Percentiles rank a stretch among this genome's conserved stretches.
phyloP scores from a whole-genome alignment of 139 green algal species.

The Zygnema circumcarinatum region DNA sequence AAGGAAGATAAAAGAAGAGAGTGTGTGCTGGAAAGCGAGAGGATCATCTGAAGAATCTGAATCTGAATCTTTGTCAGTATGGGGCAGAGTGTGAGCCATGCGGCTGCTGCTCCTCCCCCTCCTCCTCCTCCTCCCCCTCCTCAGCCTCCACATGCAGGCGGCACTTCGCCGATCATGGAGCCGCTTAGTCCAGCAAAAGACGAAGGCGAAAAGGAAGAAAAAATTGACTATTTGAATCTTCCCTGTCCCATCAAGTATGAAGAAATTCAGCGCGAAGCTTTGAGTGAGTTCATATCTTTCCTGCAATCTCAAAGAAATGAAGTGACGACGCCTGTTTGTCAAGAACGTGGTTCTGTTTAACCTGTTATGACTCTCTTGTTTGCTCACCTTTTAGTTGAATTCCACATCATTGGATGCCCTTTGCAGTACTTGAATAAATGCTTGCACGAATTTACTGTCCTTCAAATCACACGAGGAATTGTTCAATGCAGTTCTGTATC shows the following conservation, averaged over 20 bases:
- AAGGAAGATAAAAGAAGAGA: neutral
- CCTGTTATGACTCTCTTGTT: too few species aligned
- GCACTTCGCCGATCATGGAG: constrained; percentile 3
- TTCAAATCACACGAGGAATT: too few species aligned
- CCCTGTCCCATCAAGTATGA: constrained; percentile 58
- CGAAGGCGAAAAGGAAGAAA: constrained; percentile 9
- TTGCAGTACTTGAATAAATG: too few species aligned
- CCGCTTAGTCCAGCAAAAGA: constrained; percentile 11
- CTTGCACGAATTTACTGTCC: too few species aligned
- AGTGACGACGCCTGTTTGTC: too few species aligned
- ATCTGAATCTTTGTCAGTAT: constrained; percentile 20
- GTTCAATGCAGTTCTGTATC: too few species aligned
- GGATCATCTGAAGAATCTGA: neutral
- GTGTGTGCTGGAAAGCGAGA: neutral
- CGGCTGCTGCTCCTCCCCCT: constrained; percentile 15
- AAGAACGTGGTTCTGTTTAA: too few species aligned
- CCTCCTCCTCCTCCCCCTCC: constrained; percentile 5
- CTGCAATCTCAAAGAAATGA: too few species aligned
- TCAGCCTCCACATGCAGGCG: constrained; percentile 4
- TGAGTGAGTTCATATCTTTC: constrained; percentile 42
- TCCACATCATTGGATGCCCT: too few species aligned
- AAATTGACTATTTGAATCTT: constrained; percentile 51
- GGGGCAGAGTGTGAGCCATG: constrained; percentile 40
- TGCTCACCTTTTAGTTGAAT: too few species aligned
- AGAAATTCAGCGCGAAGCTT: constrained; percentile 57